Base-by-base conservation (phyloP, 495 filamentous ascomycete species). In the Aspergillus biplanus region DNA sequence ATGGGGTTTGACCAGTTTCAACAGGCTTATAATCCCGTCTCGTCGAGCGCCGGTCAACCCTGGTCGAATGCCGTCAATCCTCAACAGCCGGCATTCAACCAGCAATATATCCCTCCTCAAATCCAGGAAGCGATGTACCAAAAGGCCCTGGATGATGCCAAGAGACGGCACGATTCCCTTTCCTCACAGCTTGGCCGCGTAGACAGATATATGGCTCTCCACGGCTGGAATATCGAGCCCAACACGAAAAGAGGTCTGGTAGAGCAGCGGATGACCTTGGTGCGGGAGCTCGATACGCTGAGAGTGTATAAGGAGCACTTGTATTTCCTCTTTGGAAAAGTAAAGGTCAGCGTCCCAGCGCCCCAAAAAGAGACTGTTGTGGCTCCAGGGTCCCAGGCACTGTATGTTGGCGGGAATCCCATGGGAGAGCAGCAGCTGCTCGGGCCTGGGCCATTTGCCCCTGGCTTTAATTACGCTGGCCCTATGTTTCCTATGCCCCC, bases 171-270 rank as follows among this genome's bases (percentile, higher is more conserved):
- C 50, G 68, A 69, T 7, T 52, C 47, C n/a, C 65, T 80, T 47
- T 71, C 71, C 11, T 56, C 64, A 1, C 64, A 79, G 35, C 71
- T 81, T 4, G 68, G 67, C 1, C 71, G 65, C 13, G 63, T 81
- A 12, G 77, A 81, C 48, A 71, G 74, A 55, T 68, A 80, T 42
- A 75, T 75, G 61, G 78, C 78, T 8, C 58, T 81, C 31, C 69
- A 78, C 56, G 67, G 69, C 8, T 77, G 76, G 65, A 69, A 78
- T 34, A 67, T 81, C 32, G 70, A 69, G 11, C 61, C 70, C 13
- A 52, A 66, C 11, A 68, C 71, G 3, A 76, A 78, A 59, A 65
- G 70, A 8, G 55, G 67, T 33, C 56, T 78, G 12, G 72, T 79
- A 49, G 71, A 74, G 13, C 73, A 76, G 55, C 71, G 78, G 12